Percentiles rank a stretch among this genome's conserved stretches.
Conservation (phyloP, 2,329 filamentous ascomycete genomes). For the Botryosphaeria agaves region DNA sequence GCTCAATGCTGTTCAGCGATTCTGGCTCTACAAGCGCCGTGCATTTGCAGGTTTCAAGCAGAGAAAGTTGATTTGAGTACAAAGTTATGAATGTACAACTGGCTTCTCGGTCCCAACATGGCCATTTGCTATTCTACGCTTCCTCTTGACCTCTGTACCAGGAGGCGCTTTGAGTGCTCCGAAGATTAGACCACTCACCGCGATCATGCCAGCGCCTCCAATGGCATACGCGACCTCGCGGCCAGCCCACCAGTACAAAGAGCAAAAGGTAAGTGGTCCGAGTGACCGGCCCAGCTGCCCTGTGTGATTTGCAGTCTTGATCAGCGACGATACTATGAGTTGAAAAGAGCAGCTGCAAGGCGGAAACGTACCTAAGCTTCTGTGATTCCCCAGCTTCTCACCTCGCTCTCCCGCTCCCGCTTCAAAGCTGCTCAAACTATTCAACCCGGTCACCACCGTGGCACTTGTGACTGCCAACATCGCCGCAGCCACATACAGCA, state of each 20-base stretch:
- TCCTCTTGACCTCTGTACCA: slow-evolving; percentile 8
- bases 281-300: slow-evolving; percentile 79
- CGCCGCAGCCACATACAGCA: slow-evolving; percentile 67
- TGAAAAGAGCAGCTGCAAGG: too few species aligned
- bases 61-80: too few species aligned
- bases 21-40: too few species aligned
- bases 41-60: too few species aligned
- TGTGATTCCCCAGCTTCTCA: slow-evolving; percentile 67
- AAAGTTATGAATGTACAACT: neutral
- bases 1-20: too few species aligned
- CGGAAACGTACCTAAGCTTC: slow-evolving; percentile 36
- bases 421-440: slow-evolving; percentile 83
- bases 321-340: too few species aligned
- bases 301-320: too few species aligned
- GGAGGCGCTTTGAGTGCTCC: slow-evolving; percentile 50
- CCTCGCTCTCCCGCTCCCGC: slow-evolving; percentile 66
- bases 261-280: slow-evolving; percentile 81
- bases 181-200: slow-evolving; percentile 55
- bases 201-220: slow-evolving; percentile 65
- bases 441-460: slow-evolving; percentile 86
- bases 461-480: slow-evolving; percentile 79
- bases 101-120: neutral
- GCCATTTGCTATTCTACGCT: neutral
- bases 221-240: slow-evolving; percentile 68
- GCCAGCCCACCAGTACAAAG: slow-evolving; percentile 96